These are phyloP conservation scores for Saccharomycopsis crataegensis DNA, from an alignment of 1,139 yeast species.

Conservation along the genomic window DNA sequence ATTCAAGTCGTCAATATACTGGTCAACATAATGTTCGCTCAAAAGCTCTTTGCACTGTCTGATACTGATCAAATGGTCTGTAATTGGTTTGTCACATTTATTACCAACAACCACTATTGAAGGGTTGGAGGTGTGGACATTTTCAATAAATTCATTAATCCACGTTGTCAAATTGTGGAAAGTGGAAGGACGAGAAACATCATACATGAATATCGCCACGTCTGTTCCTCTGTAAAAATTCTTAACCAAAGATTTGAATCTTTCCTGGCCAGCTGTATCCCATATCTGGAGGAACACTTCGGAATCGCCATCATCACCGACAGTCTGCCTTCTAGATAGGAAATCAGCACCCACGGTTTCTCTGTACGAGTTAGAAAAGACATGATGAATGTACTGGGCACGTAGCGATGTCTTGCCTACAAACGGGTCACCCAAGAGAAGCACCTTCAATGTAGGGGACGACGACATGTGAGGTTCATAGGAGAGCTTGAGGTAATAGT, in stretches of 20 bases:
- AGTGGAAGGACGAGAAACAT: conserved; percentile 42
- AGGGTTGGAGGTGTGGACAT: conserved; percentile 44
- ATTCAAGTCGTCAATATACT: conserved; percentile 35
- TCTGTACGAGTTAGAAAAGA: conserved; percentile 50
- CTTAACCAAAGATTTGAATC: conserved; percentile 51
- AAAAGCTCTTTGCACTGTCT: conserved; percentile 37
- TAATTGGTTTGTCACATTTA: conserved; percentile 36
- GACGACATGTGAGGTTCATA: conserved; percentile 17
- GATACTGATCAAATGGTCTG: conserved; percentile 33
- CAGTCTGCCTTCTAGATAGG: conserved; percentile 35
- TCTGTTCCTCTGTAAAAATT: conserved; percentile 59
- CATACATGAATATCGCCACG: conserved; percentile 50
- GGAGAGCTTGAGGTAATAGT: background rate
- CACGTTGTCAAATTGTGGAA: conserved; percentile 45
- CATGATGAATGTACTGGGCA: conserved; percentile 50
- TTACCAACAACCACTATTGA: conserved; percentile 51
- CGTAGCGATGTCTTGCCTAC: conserved; percentile 58
- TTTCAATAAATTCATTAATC: conserved; percentile 43
- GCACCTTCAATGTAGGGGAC: conserved; percentile 39
- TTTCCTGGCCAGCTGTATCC: conserved; percentile 66
- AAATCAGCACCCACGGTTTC: conserved; percentile 61
- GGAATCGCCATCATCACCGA: conserved; percentile 14
- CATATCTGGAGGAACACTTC: conserved; percentile 46
- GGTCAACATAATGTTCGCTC: conserved; percentile 27
- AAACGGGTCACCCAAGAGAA: conserved; percentile 52